Evolutionary conservation across 352 stramenopile genomes (phyloP).

Genomic region (Globisporangium perplexum): DNA sequence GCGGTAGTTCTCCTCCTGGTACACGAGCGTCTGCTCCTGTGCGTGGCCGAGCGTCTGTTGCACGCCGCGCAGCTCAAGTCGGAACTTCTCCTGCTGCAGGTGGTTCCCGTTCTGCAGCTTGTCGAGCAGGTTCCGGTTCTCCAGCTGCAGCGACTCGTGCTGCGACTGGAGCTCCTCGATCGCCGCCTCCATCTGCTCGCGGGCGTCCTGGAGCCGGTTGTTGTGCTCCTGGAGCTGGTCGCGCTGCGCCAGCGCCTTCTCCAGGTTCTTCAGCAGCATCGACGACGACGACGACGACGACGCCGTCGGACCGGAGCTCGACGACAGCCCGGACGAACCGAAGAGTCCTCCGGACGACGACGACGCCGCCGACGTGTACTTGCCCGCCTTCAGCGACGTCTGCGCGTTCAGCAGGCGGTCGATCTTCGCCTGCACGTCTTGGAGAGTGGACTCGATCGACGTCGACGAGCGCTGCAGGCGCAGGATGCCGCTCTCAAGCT

Average conservation of each 20-base stretch:
- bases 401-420: constrained; percentile 66
- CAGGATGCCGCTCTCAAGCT: constrained; percentile 62
- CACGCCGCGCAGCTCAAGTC: constrained; percentile 48
- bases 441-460: constrained; percentile 68
- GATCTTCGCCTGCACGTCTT: constrained; percentile 78
- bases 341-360: constrained; percentile 7
- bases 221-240: constrained; percentile 61
- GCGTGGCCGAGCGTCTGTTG: constrained; percentile 60
- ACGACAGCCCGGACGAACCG: constrained; percentile 17
- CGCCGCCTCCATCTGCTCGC: constrained; percentile 42
- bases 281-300: constrained; percentile 19
- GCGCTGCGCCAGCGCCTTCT: constrained; percentile 62
- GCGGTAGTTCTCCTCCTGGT: constrained; percentile 63
- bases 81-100: constrained; percentile 69
- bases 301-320: constrained; percentile 14
- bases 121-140: constrained; percentile 64
- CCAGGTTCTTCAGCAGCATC: constrained; percentile 64
- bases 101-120: constrained; percentile 63
- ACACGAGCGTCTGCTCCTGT: constrained; percentile 65
- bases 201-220: constrained; percentile 37
- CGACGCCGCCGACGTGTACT: constrained; percentile 20
- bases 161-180: constrained; percentile 57
- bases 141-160: constrained; percentile 53
- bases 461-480: constrained; percentile 70
- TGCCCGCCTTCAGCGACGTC: constrained; percentile 33